Conservation (phyloP, 768 basidiomycete genomes). For the Leccinum arenicola region DNA sequence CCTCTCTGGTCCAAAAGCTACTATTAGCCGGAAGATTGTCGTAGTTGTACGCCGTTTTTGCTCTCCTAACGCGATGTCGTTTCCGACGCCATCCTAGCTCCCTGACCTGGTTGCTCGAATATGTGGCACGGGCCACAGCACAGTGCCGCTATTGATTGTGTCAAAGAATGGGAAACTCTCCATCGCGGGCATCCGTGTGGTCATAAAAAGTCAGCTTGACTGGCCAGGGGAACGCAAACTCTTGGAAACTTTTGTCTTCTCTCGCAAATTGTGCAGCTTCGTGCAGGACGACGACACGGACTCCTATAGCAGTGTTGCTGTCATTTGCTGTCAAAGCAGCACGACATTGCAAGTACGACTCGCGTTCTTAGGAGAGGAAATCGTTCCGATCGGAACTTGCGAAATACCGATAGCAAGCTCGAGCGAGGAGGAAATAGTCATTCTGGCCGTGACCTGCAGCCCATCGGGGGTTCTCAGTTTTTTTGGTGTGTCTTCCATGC, state of each 20-base stretch:
- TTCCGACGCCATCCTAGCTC: constrained; percentile 34
- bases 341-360: constrained; percentile 22
- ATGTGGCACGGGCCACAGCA: constrained; percentile 29
- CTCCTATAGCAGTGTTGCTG: constrained; percentile 6
- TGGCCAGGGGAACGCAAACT: constrained; percentile 28
- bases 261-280: constrained; percentile 28
- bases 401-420: constrained; percentile 20
- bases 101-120: constrained; percentile 41
- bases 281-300: constrained; percentile 17
- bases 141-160: constrained; percentile 31
- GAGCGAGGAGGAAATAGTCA: not conserved
- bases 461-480: constrained; percentile 47
- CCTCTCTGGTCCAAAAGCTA: constrained; percentile 33
- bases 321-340: constrained; percentile 25
- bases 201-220: constrained; percentile 22
- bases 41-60: constrained; percentile 40
- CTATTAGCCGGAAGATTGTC: constrained; percentile 39
- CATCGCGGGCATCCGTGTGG: constrained; percentile 29
- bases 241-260: constrained; percentile 32
- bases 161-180: constrained; percentile 33
- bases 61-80: constrained; percentile 6
- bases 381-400: constrained; percentile 16
- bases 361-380: constrained; percentile 18
- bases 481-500: constrained; percentile 39
- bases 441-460: constrained; percentile 33